A percentile compares a stretch with the other conserved stretches of the same genome.
These are phyloP conservation scores for Cercophora scortea DNA, from an alignment of 495 filamentous ascomycete species.

Conservation along the genomic window DNA sequence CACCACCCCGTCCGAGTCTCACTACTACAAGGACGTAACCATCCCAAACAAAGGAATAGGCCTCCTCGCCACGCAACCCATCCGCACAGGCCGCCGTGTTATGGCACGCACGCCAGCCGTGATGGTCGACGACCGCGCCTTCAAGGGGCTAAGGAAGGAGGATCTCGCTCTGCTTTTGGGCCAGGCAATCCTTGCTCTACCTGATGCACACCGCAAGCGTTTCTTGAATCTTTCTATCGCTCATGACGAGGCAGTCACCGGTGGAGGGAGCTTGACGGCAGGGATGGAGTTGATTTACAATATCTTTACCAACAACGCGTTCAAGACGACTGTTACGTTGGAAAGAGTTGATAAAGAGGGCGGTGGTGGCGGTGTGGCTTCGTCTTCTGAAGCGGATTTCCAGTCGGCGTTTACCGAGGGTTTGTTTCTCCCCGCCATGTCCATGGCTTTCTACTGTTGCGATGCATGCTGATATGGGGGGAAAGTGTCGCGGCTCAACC, in stretches of 20 bases:
- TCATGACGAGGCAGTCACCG: slow-evolving; percentile 11
- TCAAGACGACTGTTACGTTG: slow-evolving; percentile 7
- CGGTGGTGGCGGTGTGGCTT: slow-evolving; percentile 4
- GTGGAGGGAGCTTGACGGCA: not conserved
- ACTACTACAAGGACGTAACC: slow-evolving; percentile 13
- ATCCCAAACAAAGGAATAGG: slow-evolving; percentile 25
- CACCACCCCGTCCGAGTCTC: not conserved
- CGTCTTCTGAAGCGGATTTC: slow-evolving; percentile 8
- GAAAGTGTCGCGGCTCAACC: slow-evolving; percentile 26
- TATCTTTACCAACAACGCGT: slow-evolving; percentile 27
- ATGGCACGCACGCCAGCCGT: slow-evolving; percentile 23
- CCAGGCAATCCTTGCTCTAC: slow-evolving; percentile 17
- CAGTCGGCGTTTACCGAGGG: slow-evolving; percentile 24
- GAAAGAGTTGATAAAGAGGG: not conserved
- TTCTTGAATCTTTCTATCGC: slow-evolving; percentile 19
- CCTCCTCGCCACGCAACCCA: slow-evolving; percentile 19
- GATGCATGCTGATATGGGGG: too few relatives aligned
- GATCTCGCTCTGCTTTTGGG: slow-evolving; percentile 16
- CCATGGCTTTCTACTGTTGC: too few relatives aligned
- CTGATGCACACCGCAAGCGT: slow-evolving; percentile 8
- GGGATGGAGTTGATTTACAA: slow-evolving; percentile 7
- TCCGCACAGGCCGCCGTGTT: slow-evolving; percentile 19
- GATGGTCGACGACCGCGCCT: slow-evolving; percentile 25
- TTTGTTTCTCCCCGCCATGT: too few relatives aligned
- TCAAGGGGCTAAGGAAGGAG: slow-evolving; percentile 10